Conservation (phyloP, 257 asterid genomes). For the Salvia splendens region DNA sequence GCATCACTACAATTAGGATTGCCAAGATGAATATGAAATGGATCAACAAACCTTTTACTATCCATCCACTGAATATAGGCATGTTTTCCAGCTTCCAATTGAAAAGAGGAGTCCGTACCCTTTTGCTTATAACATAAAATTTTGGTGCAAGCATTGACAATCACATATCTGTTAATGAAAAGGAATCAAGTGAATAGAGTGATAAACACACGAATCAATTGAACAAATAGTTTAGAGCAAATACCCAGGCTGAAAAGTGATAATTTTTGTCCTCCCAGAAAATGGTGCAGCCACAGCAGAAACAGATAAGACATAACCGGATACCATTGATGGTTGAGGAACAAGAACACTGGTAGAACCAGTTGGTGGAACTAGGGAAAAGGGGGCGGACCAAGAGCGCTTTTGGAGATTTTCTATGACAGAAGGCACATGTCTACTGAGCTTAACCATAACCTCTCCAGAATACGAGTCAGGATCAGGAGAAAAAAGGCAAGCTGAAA, state of each 20-base stretch:
- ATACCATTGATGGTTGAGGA: slow-evolving; percentile 68
- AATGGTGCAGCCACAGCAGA: slow-evolving; percentile 83
- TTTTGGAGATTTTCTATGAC: slow-evolving; percentile 48
- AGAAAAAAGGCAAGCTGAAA: slow-evolving; percentile 75
- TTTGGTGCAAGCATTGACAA: slow-evolving; percentile 90
- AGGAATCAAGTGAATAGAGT: slow-evolving; percentile 12
- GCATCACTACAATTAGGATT: slow-evolving; percentile 25
- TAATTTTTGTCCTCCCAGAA: slow-evolving; percentile 82
- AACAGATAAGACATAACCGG: slow-evolving; percentile 81
- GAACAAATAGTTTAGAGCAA: slow-evolving; percentile 28
- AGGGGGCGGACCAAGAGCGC: slow-evolving; percentile 75
- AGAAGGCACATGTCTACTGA: slow-evolving; percentile 61
- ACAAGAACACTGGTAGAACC: slow-evolving; percentile 79
- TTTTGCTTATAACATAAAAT: slow-evolving; percentile 84
- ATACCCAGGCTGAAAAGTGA: slow-evolving; percentile 92
- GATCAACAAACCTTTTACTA: slow-evolving; percentile 58
- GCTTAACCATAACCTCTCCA: slow-evolving; percentile 67
- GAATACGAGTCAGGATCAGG: slow-evolving; percentile 71
- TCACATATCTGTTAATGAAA: slow-evolving; percentile 64
- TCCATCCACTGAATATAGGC: slow-evolving; percentile 87
- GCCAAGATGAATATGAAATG: slow-evolving; percentile 18
- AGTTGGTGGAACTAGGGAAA: slow-evolving; percentile 87
- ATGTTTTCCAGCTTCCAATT: slow-evolving; percentile 69
- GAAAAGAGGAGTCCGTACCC: slow-evolving; percentile 71
- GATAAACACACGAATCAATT: slow-evolving; percentile 27